Base-by-base conservation (phyloP, 2,329 filamentous ascomycete species). In the Paecilomyces dactylethromorphus region DNA sequence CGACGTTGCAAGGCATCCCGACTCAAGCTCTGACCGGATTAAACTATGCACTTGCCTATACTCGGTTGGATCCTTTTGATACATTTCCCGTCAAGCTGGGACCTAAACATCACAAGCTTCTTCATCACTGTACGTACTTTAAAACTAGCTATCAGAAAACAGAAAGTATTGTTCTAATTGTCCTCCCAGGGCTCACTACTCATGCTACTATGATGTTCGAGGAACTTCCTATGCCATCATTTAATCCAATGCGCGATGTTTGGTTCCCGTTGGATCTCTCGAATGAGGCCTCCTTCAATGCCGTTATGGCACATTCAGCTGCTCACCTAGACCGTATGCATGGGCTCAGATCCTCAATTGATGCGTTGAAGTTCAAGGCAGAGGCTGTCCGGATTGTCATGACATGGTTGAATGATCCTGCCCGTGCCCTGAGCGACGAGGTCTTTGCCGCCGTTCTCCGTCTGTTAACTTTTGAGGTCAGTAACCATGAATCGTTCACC, bases 251-350 rank as follows among this genome's bases (percentile, higher is more conserved):
- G 70, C 70, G 69, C 13, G 74, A 77, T 53, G 72, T 77, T 31
- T 77, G 73, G 71, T 65, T 75, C 26, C 74, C 75, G 0, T 60
- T 77, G 1, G 74, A 77, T 53, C 63, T 77, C 15, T 77, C 75
- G 3, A 77, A 77, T 56, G 68, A 73, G 1, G 72, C 75, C 4
- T 75, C 74, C 0, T 76, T 77, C 61, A 75, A 77, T 49, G 69
- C 68, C 18, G 70, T 76, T 49, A 75, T 77, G 72, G 74, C 75
- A 0, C 75, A 77, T 57, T 71, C 75, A 1, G 75, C 75, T 1
- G 73, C 74, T 0, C 75, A 77, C 53, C 59, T 77, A 1, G 66
- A 71, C 33, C 66, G 72, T 3, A 66, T 75, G 56, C 70, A 74
- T 24, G 69, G 68, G 0, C 66, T 67, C 0, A 63, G 56, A 7